phyloP scores from a whole-genome alignment of 2,329 filamentous ascomycete species.

The Thielaviopsis musarum region DNA sequence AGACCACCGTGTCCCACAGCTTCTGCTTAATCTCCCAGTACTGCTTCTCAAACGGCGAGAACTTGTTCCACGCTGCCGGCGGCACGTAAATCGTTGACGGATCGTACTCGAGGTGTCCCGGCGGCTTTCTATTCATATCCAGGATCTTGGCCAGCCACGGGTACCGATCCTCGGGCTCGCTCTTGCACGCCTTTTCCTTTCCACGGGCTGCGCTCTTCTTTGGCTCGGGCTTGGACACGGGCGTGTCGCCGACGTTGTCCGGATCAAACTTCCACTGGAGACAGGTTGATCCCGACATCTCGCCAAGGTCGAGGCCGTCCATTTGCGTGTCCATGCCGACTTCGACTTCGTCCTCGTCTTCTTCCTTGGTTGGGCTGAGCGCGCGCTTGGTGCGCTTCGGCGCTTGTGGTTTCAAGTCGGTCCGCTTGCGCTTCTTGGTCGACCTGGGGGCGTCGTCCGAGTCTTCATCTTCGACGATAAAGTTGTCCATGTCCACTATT shows the following conservation, averaged over 20 bases:
- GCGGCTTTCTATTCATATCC: constrained; percentile 69
- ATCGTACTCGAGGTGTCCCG: constrained; percentile 75
- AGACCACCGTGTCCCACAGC: constrained; percentile 92
- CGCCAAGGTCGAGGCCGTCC: constrained; percentile 34
- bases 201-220: constrained; percentile 18
- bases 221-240: constrained; percentile 13
- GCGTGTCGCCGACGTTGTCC: constrained; percentile 21
- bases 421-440: constrained; percentile 62
- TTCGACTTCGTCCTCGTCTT: constrained; percentile 27
- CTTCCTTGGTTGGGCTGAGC: constrained; percentile 19
- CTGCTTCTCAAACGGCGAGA: constrained; percentile 91
- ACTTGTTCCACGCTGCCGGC: constrained; percentile 58
- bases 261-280: constrained; percentile 62
- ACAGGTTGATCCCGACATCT: constrained; percentile 19
- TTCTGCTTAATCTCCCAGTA: constrained; percentile 99
- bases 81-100: constrained; percentile 84
- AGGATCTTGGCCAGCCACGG: constrained; percentile 73
- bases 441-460: constrained; percentile 47
- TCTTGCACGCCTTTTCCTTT: constrained; percentile 57
- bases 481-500: constrained; percentile 62
- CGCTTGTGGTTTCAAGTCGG: constrained; percentile 30
- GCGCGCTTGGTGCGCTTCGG: constrained; percentile 40
- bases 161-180: constrained; percentile 74
- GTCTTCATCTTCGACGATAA: constrained; percentile 75
- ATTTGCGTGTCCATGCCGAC: constrained; percentile 17